Conservation (phyloP, 1,139 yeast species). For the Diutina catenulata region DNA sequence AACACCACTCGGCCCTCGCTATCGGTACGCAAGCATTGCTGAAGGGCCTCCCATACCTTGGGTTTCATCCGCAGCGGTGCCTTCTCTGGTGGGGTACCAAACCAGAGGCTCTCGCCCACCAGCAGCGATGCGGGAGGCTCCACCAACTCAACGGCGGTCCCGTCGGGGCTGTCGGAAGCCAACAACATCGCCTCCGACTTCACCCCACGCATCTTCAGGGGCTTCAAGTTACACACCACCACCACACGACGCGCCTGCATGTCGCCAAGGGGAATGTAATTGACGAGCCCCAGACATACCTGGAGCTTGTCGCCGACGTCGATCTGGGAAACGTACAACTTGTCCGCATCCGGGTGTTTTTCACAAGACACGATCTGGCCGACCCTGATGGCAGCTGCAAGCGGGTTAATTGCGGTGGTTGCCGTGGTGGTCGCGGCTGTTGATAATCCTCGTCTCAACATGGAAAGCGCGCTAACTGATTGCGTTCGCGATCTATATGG, state of each 20-base stretch:
- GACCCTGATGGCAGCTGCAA: too few species aligned
- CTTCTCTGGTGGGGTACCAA: not conserved
- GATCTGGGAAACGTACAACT: constrained; percentile 40
- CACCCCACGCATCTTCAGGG: constrained; percentile 3
- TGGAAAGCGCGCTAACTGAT: too few species aligned
- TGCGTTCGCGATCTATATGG: too few species aligned
- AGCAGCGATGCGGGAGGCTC: constrained; percentile 6
- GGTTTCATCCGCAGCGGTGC: not conserved
- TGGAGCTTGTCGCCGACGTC: constrained; percentile 11
- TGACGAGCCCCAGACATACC: not conserved
- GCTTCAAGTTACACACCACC: not conserved
- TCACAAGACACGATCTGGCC: constrained; percentile 33
- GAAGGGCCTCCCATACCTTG: constrained; percentile 1
- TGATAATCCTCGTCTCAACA: too few species aligned
- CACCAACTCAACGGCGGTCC: constrained; percentile 2
- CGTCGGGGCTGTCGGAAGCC: constrained; percentile 6
- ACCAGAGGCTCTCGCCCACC: not conserved
- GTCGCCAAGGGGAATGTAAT: not conserved
- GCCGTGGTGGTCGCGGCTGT: too few species aligned
- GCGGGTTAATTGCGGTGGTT: too few species aligned
- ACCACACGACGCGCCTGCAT: not conserved
- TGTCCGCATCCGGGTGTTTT: constrained; percentile 41
- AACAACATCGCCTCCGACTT: constrained; percentile 2
- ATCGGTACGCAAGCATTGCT: not conserved
- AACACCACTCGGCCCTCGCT: not conserved